phyloP scores from a whole-genome alignment of 768 basidiomycete genomes.

The Glaciozyma antarctica region DNA sequence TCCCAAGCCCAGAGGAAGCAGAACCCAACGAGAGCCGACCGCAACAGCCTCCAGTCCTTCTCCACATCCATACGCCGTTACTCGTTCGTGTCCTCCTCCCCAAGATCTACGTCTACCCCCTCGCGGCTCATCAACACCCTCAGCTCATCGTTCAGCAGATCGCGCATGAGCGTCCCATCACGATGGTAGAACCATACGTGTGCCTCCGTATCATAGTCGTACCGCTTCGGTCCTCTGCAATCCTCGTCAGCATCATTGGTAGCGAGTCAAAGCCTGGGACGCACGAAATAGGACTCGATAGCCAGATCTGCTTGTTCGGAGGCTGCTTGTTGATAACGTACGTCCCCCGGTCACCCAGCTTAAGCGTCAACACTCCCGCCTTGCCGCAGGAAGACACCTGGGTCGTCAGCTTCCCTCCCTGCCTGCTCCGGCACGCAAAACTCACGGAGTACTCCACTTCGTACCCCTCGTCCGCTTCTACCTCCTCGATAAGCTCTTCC shows the following conservation, averaged over 20 bases:
- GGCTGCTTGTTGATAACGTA: conserved; percentile 98
- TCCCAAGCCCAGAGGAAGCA: no score
- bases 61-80: no score
- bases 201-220: conserved; percentile 56
- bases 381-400: conserved; percentile 39
- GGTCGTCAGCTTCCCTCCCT: not conserved
- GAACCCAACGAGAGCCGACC: no score
- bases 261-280: conserved; percentile 23
- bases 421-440: not conserved
- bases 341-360: conserved; percentile 61
- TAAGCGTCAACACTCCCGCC: conserved; percentile 84
- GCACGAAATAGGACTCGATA: conserved; percentile 78
- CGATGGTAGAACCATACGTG: conserved; percentile 69
- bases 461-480: conserved; percentile 48
- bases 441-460: conserved; percentile 82
- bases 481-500: conserved; percentile 54
- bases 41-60: no score
- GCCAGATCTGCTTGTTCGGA: conserved; percentile 94
- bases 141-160: conserved; percentile 64
- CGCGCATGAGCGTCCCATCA: conserved; percentile 53
- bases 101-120: conserved; percentile 33
- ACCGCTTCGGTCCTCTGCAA: conserved; percentile 79
- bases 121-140: conserved; percentile 40
- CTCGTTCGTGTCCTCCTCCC: not conserved
- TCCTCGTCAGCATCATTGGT: not conserved